Conservation (phyloP, 2,329 filamentous ascomycete genomes). For the Ophiocordyceps camponoti-leonardi region DNA sequence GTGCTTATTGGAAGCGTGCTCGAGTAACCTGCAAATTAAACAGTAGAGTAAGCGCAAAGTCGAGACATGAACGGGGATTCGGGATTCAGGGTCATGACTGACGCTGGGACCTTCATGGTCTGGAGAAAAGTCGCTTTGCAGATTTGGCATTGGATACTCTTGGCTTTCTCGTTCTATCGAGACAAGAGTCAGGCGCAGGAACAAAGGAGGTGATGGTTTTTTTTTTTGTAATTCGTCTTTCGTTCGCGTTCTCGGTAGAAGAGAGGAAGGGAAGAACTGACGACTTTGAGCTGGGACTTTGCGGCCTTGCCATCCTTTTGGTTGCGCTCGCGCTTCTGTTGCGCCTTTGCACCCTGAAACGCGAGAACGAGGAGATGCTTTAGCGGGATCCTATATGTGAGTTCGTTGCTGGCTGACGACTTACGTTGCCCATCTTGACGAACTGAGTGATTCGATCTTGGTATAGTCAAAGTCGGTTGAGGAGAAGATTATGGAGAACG, state of each 20-base stretch:
- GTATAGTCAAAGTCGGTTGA: not conserved
- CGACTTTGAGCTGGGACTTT: slow-evolving; percentile 53
- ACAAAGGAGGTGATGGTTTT: too few relatives aligned
- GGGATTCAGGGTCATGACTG: slow-evolving; percentile 14
- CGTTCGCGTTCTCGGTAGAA: too few relatives aligned
- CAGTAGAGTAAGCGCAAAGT: too few relatives aligned
- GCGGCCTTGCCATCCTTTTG: slow-evolving; percentile 38
- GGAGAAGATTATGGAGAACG: not conserved
- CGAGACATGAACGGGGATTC: too few relatives aligned
- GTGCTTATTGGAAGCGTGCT: slow-evolving; percentile 64
- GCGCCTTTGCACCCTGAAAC: slow-evolving; percentile 43
- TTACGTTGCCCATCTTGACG: not conserved
- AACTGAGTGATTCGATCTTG: too few relatives aligned
- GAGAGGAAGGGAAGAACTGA: slow-evolving; percentile 27
- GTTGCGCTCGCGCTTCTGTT: slow-evolving; percentile 58
- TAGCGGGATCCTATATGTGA: not conserved
- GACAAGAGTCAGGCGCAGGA: too few relatives aligned
- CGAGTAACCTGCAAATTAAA: too few relatives aligned
- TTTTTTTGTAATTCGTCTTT: too few relatives aligned
- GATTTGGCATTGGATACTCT: slow-evolving; percentile 58
- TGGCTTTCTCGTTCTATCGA: slow-evolving; percentile 50
- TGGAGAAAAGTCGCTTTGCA: slow-evolving; percentile 69
- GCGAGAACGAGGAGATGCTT: not conserved
- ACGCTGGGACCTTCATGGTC: slow-evolving; percentile 58
- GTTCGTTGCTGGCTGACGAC: not conserved